These are phyloP conservation scores for Westerdykella aurantiaca DNA, from an alignment of 2,329 filamentous ascomycete species.

Conservation along the genomic window DNA sequence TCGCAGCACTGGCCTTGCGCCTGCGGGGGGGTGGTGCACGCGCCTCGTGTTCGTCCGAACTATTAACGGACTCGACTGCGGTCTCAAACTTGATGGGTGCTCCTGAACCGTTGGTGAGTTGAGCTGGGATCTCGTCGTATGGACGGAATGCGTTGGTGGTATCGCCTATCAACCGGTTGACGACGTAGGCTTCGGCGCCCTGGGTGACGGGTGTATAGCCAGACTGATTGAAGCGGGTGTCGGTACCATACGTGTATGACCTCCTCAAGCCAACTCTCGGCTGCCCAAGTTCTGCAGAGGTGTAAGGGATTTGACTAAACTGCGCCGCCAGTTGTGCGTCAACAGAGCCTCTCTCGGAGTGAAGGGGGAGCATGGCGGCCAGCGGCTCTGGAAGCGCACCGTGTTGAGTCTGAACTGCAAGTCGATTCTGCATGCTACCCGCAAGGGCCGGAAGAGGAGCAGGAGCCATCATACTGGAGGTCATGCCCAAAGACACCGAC, in stretches of 20 bases:
- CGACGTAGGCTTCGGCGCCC: constrained; percentile 20
- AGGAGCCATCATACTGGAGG: too few relatives aligned
- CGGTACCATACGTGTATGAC: constrained; percentile 33
- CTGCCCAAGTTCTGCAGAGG: constrained; percentile 11
- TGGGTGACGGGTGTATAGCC: constrained; percentile 21
- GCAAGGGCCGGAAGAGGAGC: background rate
- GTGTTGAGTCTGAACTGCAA: constrained; percentile 20
- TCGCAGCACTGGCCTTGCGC: constrained; percentile 13
- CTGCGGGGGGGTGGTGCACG: constrained; percentile 18
- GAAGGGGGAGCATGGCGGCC: constrained; percentile 25
- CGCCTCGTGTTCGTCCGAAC: constrained; percentile 10
- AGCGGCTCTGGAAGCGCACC: constrained; percentile 27
- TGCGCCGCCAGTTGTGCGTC: constrained; percentile 26
- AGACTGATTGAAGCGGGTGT: constrained; percentile 29
- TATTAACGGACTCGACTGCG: constrained; percentile 19
- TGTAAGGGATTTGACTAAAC: constrained; percentile 18
- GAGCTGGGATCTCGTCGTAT: too few relatives aligned
- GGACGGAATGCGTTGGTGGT: constrained; percentile 10
- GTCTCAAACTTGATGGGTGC: too few relatives aligned
- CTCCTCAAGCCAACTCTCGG: constrained; percentile 20
- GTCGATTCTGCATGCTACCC: constrained; percentile 5
- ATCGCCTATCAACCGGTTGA: constrained; percentile 20
- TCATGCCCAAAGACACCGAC: background rate
- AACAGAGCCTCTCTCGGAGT: constrained; percentile 21
- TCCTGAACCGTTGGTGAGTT: too few relatives aligned